A percentile compares a stretch with the other conserved stretches of the same genome.
These are phyloP conservation scores for Macrolepiota fuliginosa DNA, from an alignment of 768 basidiomycete genomes.

Conservation along the genomic window DNA sequence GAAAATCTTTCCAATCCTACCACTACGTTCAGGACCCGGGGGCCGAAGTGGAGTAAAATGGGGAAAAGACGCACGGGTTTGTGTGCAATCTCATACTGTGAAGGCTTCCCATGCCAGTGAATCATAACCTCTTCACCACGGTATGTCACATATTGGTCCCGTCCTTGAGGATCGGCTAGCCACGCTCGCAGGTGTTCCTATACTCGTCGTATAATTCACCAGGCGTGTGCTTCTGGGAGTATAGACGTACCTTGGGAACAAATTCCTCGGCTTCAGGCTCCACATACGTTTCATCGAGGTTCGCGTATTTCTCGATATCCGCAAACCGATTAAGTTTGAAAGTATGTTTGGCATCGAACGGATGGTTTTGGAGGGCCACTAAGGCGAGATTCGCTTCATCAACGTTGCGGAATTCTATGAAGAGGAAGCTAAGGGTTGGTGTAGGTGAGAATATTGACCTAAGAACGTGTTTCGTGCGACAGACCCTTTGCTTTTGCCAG, in stretches of 20 bases:
- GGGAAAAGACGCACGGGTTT: constrained; percentile 58
- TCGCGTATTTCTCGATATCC: constrained; percentile 82
- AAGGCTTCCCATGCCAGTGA: constrained; percentile 90
- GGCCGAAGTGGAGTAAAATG: constrained; percentile 11
- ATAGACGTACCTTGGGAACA: constrained; percentile 57
- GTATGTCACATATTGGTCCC: constrained; percentile 96
- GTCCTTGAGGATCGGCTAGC: constrained; percentile 88
- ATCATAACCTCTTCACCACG: constrained; percentile 89
- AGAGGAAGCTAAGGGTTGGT: constrained; percentile 58
- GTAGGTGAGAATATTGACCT: constrained; percentile 9
- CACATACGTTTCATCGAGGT: constrained; percentile 73
- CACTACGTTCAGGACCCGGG: background rate
- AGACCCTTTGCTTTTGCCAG: constrained; percentile 91
- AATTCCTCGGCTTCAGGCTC: constrained; percentile 78
- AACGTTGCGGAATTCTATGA: constrained; percentile 71
- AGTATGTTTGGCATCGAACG: constrained; percentile 85
- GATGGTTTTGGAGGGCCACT: constrained; percentile 66
- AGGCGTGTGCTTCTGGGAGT: background rate
- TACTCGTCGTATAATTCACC: constrained; percentile 12
- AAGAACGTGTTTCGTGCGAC: constrained; percentile 17
- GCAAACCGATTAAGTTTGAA: constrained; percentile 86
- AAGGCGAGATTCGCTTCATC: constrained; percentile 73
- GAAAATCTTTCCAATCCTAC: constrained; percentile 91
- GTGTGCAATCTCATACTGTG: constrained; percentile 77
- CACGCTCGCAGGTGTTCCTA: constrained; percentile 96